phyloP scores from a whole-genome alignment of 129 eudicot genomes.

The Logfia minima region DNA sequence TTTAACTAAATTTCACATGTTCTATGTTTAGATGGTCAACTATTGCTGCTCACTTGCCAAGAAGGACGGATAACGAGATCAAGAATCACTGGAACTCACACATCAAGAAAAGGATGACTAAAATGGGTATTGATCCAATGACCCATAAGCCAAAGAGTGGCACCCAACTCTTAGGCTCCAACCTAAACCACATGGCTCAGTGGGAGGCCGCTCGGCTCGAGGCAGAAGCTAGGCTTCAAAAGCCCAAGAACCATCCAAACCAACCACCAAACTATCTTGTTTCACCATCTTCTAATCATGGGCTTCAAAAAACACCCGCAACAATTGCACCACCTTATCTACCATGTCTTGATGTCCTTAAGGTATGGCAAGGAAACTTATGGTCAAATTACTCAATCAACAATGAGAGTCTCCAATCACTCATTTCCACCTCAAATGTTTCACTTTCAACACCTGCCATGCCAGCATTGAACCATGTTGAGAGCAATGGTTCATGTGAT shows the following conservation, averaged over 20 bases:
- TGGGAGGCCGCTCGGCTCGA: slow-evolving; percentile 82
- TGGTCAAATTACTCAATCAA: slow-evolving; percentile 35
- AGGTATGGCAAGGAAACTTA: slow-evolving; percentile 63
- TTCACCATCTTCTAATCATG: slow-evolving; percentile 20
- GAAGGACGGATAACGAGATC: slow-evolving; percentile 76
- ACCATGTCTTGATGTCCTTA: slow-evolving; percentile 65
- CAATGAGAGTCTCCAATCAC: slow-evolving; percentile 51
- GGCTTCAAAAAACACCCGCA: slow-evolving; percentile 15
- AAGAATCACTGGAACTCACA: slow-evolving; percentile 83
- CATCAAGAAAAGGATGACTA: slow-evolving; percentile 67
- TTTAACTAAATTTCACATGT: background rate
- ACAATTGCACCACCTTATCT: slow-evolving; percentile 17
- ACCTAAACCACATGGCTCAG: slow-evolving; percentile 89
- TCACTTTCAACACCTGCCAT: slow-evolving; percentile 17
- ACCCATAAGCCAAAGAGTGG: slow-evolving; percentile 71
- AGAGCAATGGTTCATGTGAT: slow-evolving; percentile 25
- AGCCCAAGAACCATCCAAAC: slow-evolving; percentile 38
- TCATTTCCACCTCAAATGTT: slow-evolving; percentile 51
- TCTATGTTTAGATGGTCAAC: slow-evolving; percentile 61
- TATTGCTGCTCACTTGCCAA: slow-evolving; percentile 66
- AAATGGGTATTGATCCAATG: slow-evolving; percentile 76
- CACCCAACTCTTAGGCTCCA: slow-evolving; percentile 43
- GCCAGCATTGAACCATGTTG: slow-evolving; percentile 10
- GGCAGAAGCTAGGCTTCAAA: slow-evolving; percentile 73
- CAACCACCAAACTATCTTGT: slow-evolving; percentile 8